phyloP scores from a whole-genome alignment of 2,329 filamentous ascomycete genomes.

The Paraconiothyrium sp. region DNA sequence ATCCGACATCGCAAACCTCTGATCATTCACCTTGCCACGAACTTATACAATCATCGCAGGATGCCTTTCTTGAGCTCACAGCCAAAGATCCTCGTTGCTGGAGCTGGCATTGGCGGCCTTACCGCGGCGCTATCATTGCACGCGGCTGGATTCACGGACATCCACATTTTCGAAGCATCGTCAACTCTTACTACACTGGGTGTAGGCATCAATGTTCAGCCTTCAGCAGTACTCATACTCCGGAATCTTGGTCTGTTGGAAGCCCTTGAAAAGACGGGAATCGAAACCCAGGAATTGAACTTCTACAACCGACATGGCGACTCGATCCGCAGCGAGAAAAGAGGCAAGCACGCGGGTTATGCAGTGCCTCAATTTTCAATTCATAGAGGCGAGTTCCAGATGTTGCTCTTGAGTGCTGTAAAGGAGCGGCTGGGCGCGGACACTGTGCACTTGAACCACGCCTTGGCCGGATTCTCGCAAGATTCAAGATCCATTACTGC shows the following conservation, averaged over 20 bases:
- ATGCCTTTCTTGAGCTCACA: constrained; percentile 3
- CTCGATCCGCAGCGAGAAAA: constrained; percentile 54
- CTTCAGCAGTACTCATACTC: constrained; percentile 56
- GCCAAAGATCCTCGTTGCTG: constrained; percentile 26
- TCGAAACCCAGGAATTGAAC: constrained; percentile 56
- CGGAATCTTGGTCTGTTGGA: constrained; percentile 56
- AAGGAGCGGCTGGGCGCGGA: constrained; percentile 53
- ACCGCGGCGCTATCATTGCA: constrained; percentile 75
- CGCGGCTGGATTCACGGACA: constrained; percentile 68
- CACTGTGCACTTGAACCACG: constrained; percentile 53
- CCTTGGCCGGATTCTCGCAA: constrained; percentile 50
- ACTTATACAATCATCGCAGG: background rate
- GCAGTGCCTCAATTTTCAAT: constrained; percentile 56
- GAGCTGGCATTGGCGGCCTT: constrained; percentile 77
- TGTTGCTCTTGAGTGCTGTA: constrained; percentile 54
- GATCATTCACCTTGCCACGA: background rate
- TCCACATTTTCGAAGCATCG: constrained; percentile 56
- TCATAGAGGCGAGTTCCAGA: constrained; percentile 58
- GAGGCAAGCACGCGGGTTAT: constrained; percentile 55
- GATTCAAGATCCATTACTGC: constrained; percentile 49
- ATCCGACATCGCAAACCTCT: too few species aligned
- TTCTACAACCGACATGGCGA: constrained; percentile 58
- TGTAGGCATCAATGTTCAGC: constrained; percentile 60
- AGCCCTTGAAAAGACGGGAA: constrained; percentile 51
- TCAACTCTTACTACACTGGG: constrained; percentile 55